Evolutionary conservation across 2,329 filamentous ascomycete species (phyloP), one percentile per base, ranked within the genome.

Genomic region (Microdochium paspali): DNA sequence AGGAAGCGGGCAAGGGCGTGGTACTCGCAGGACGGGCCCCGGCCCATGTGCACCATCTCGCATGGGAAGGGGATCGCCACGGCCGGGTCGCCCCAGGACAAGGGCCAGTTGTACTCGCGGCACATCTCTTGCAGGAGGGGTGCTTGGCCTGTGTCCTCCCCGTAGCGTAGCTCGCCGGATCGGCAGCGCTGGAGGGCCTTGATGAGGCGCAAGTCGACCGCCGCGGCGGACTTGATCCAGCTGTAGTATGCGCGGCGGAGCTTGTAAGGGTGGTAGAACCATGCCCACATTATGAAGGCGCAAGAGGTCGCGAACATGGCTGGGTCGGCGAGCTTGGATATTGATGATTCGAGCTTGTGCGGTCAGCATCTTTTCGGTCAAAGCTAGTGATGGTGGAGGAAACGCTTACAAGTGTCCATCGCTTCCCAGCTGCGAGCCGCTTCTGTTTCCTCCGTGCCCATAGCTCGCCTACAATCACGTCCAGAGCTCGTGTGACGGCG

Each of bases 221-320:
- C 75, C 3, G 89, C 88, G 3, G 84, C 85, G 21, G 83, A 81
- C 35, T 76, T 79, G 56, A 95, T 93, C 88, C 89, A 94, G 60
- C 82, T 84, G 57, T 82, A 84, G 67, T 94, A 94, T 35, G 82
- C 75, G 24, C 69, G 73, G 2, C 89, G 89, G 1, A 95, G 74
- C 20, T 79, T 74, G 30, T 79, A 72, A 0, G 88, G 87, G 10
- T 72, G 63, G 67, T 91, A 95, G 61, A 94, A 84, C 86, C 87
- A 95, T 18, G 87, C 78, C 84, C 87, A 91, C 89, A 94, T 95
- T 54, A 94, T 83, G 31, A 87, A 68, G 21, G 82, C 84, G 32
- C 79, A 82, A 20, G 86, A 90, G 28, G 75, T 63, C 42, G 84
- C 80, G 62, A 95, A 94, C 18, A 90, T 67, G 5, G 77, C 66